These are phyloP conservation scores for Colletotrichum melonis DNA, from an alignment of 2,329 filamentous ascomycete genomes.

Conservation along the genomic window DNA sequence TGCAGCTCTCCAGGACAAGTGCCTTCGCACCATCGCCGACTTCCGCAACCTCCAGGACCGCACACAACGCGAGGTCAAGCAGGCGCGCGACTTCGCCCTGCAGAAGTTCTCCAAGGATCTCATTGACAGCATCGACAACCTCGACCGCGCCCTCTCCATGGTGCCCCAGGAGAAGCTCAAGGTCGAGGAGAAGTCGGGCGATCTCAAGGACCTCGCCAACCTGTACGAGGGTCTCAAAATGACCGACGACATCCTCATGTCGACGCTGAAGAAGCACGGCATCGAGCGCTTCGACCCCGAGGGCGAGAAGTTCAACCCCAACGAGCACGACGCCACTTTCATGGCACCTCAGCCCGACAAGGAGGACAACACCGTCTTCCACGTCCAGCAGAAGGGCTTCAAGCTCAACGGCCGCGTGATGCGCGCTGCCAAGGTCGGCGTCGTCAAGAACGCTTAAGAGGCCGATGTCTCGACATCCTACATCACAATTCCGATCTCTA, in stretches of 20 bases:
- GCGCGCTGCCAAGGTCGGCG: constrained; percentile 94
- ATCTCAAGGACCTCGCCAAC: constrained; percentile 78
- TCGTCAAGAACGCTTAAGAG: constrained; percentile 81
- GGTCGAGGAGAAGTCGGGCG: constrained; percentile 55
- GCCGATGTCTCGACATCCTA: neutral
- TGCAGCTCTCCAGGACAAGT: constrained; percentile 78
- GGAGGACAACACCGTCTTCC: constrained; percentile 90
- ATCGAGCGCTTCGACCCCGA: constrained; percentile 88
- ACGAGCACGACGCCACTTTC: constrained; percentile 96
- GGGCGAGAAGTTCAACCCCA: constrained; percentile 92
- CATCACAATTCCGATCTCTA: neutral
- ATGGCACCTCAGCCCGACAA: constrained; percentile 89
- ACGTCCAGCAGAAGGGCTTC: constrained; percentile 96
- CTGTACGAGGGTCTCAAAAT: constrained; percentile 93
- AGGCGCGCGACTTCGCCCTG: constrained; percentile 91
- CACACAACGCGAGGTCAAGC: constrained; percentile 88
- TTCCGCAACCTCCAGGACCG: constrained; percentile 98
- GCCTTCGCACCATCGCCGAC: constrained; percentile 92
- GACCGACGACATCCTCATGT: constrained; percentile 90
- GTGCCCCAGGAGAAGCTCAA: constrained; percentile 81
- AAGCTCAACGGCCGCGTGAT: constrained; percentile 90
- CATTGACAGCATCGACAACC: constrained; percentile 94
- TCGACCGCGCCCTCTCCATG: constrained; percentile 88
- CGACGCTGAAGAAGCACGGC: constrained; percentile 92
- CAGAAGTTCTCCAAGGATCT: constrained; percentile 96